Percentiles rank a stretch among this genome's conserved stretches.
Conservation (phyloP, 768 basidiomycete species). For the Mycena indigotica region DNA sequence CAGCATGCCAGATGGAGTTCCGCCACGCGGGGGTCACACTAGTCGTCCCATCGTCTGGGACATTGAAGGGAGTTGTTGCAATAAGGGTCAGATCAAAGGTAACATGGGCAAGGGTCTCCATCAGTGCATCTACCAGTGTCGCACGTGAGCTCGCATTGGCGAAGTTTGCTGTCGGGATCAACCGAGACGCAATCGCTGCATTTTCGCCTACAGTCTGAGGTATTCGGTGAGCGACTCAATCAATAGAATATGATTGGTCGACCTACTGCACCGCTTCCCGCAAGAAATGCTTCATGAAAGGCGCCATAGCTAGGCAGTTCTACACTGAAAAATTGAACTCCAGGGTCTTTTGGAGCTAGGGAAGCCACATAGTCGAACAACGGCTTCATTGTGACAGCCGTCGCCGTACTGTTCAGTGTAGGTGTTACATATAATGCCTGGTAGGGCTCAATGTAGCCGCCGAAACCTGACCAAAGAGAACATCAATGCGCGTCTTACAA, state of each 20-base stretch:
- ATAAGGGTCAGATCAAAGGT: conserved; percentile 24
- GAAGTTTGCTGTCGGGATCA: conserved; percentile 30
- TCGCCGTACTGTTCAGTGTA: conserved; percentile 28
- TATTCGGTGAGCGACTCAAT: background rate
- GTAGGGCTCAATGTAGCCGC: conserved; percentile 32
- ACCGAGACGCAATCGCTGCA: conserved; percentile 28
- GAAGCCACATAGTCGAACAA: conserved; percentile 23
- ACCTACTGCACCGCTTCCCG: conserved; percentile 28
- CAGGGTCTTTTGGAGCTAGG: conserved; percentile 15
- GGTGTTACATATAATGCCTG: conserved; percentile 35
- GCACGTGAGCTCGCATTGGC: conserved; percentile 14
- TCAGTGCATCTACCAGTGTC: conserved; percentile 24
- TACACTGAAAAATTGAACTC: conserved; percentile 20
- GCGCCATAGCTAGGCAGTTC: conserved; percentile 29
- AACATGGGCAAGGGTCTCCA: conserved; percentile 20
- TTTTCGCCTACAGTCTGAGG: conserved; percentile 27
- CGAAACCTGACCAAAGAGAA: conserved; percentile 36
- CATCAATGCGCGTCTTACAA: background rate
- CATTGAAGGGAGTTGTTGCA: conserved; percentile 25
- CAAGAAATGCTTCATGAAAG: conserved; percentile 29
- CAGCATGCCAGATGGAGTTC: conserved; percentile 30
- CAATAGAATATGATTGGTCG: background rate
- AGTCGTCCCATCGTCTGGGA: conserved; percentile 26
- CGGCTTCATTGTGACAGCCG: conserved; percentile 31
- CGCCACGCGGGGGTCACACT: conserved; percentile 33